These are phyloP conservation scores for Termitomyces eurrhizus DNA, from an alignment of 768 basidiomycete species.

Conservation along the genomic window DNA sequence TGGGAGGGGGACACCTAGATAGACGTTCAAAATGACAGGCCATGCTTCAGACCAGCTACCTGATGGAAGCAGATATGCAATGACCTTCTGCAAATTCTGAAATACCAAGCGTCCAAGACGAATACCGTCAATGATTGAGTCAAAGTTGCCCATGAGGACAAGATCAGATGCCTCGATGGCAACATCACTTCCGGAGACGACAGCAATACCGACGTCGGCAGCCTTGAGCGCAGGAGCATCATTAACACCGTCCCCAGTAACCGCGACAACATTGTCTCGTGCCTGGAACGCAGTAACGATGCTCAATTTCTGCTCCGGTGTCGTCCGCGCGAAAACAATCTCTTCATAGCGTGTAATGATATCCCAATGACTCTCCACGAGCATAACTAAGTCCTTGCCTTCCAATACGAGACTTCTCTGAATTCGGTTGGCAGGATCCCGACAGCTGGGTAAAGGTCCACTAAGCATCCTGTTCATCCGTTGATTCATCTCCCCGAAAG, in stretches of 20 bases:
- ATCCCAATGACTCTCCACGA: slow-evolving; percentile 35
- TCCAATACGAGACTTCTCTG: too few relatives aligned
- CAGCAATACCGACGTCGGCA: background rate
- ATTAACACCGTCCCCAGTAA: background rate
- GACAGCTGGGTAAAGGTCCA: too few relatives aligned
- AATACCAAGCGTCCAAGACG: background rate
- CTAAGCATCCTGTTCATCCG: background rate
- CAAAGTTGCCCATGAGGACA: background rate
- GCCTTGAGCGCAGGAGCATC: slow-evolving; percentile 1
- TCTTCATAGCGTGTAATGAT: slow-evolving; percentile 32
- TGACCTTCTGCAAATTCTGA: background rate
- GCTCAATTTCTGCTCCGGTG: slow-evolving; percentile 46
- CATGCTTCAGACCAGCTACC: background rate
- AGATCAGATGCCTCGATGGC: background rate
- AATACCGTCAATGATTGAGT: background rate
- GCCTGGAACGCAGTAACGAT: background rate
- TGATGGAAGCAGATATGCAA: background rate
- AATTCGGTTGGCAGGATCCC: too few relatives aligned
- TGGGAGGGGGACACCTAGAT: background rate
- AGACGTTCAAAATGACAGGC: background rate
- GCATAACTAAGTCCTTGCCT: too few relatives aligned
- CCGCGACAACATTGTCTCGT: background rate
- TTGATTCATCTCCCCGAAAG: slow-evolving; percentile 1
- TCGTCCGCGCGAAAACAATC: slow-evolving; percentile 52
- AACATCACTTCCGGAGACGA: background rate